These are phyloP conservation scores for Schwanniomyces pseudopolymorphus DNA, from an alignment of 805 yeast genomes.

Conservation along the genomic window DNA sequence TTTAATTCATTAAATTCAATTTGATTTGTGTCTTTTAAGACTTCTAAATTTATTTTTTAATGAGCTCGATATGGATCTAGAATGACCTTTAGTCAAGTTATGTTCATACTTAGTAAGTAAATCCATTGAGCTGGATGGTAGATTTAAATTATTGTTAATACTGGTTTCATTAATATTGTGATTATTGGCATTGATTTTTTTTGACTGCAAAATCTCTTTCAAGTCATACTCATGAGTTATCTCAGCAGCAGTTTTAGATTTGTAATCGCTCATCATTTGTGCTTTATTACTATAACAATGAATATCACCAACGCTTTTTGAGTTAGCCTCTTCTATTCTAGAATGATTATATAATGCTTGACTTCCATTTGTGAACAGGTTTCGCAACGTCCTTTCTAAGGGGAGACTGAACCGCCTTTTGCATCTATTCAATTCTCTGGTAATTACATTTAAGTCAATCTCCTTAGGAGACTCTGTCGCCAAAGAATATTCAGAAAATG, in stretches of 20 bases:
- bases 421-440: conserved; percentile 3
- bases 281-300: neutral
- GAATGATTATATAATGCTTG: neutral
- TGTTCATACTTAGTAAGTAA: neutral
- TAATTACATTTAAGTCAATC: conserved; percentile 7
- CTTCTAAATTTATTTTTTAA: neutral
- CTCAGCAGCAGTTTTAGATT: neutral
- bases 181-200: neutral
- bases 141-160: neutral
- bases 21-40: neutral
- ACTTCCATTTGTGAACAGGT: neutral
- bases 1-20: neutral
- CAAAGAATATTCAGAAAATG: neutral
- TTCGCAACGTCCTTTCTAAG: neutral
- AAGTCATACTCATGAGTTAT: neutral
- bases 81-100: neutral
- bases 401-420: neutral
- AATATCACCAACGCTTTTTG: neutral
- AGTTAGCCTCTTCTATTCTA: neutral
- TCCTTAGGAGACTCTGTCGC: neutral
- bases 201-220: neutral
- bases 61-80: neutral
- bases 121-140: neutral
- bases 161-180: neutral
- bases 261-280: neutral